Evolutionary conservation across 208 protist genomes (phyloP).

Genomic region (Vickermania ingenoplastis): DNA sequence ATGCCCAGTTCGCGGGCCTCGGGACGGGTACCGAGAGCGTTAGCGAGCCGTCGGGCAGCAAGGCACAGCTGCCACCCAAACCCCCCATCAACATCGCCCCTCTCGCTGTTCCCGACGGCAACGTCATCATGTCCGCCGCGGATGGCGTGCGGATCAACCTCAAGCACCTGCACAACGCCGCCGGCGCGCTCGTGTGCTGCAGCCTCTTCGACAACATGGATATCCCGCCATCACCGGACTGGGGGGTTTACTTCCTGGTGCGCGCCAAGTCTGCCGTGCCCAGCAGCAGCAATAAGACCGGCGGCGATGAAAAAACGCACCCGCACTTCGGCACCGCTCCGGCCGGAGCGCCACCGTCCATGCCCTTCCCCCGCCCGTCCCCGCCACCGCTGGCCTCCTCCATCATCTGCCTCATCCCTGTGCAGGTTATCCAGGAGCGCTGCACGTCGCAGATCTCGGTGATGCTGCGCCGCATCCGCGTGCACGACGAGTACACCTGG

Average conservation of each 20-base stretch:
- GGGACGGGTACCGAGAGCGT: not conserved
- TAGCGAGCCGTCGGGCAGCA: not conserved
- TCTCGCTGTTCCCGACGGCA: constrained; percentile 7
- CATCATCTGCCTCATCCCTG: constrained; percentile 39
- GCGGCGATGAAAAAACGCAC: not conserved
- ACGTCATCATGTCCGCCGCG: constrained; percentile 36
- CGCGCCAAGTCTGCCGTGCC: constrained; percentile 12
- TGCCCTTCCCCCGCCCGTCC: not conserved
- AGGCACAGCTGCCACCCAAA: not conserved
- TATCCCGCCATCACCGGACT: constrained; percentile 17
- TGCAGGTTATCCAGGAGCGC: constrained; percentile 16
- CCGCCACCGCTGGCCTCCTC: not conserved
- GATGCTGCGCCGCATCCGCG: constrained; percentile 55
- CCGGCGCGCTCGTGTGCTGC: constrained; percentile 40
- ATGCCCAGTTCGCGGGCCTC: no score
- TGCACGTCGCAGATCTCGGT: constrained; percentile 41
- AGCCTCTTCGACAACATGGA: constrained; percentile 47
- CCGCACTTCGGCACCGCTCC: not conserved
- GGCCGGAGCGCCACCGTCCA: not conserved
- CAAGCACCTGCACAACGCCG: constrained; percentile 27
- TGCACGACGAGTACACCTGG: constrained; percentile 38
- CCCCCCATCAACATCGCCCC: not conserved
- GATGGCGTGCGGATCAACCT: constrained; percentile 57
- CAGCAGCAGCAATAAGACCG: not conserved
- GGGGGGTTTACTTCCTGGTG: constrained; percentile 58